A percentile compares a stretch with the other conserved stretches of the same genome.
These are phyloP conservation scores for Aspergillus sp. DNA, from an alignment of 2,329 filamentous ascomycete species.

Conservation along the genomic window DNA sequence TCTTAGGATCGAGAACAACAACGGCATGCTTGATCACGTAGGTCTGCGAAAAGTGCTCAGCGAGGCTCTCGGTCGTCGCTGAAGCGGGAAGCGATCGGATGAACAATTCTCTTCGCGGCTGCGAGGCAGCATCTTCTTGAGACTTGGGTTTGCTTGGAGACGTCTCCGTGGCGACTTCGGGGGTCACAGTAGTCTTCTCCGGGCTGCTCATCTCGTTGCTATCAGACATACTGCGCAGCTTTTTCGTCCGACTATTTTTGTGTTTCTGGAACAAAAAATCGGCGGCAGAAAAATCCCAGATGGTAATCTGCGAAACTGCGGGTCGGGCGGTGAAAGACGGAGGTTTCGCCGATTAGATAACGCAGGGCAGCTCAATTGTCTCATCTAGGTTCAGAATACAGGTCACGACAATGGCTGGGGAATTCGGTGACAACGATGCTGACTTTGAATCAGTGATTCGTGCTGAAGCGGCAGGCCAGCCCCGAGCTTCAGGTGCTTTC, in stretches of 20 bases:
- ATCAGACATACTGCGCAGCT: conserved; percentile 10
- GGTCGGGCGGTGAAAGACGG: conserved; percentile 24
- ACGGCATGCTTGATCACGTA: conserved; percentile 94
- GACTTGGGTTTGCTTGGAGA: conserved; percentile 20
- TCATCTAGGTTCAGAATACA: neutral
- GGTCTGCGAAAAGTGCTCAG: conserved; percentile 88
- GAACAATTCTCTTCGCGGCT: conserved; percentile 71
- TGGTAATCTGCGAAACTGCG: conserved; percentile 14
- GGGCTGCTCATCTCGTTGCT: conserved; percentile 31
- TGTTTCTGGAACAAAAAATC: conserved; percentile 29
- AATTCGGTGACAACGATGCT: conserved; percentile 49
- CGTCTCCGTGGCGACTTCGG: conserved; percentile 19
- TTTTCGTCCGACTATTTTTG: conserved; percentile 14
- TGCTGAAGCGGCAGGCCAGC: conserved; percentile 31
- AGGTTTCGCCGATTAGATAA: conserved; percentile 1
- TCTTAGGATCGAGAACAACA: conserved; percentile 82
- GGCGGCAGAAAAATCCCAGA: conserved; percentile 33
- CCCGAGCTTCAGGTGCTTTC: conserved; percentile 52
- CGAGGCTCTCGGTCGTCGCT: conserved; percentile 78
- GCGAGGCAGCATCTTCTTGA: conserved; percentile 23
- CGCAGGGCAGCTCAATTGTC: neutral
- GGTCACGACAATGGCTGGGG: conserved; percentile 43
- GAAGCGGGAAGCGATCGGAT: conserved; percentile 79
- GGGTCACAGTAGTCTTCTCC: conserved; percentile 33
- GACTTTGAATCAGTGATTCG: conserved; percentile 42